phyloP scores from a whole-genome alignment of 148 eudicot species.

The Fallopia convolvulus region DNA sequence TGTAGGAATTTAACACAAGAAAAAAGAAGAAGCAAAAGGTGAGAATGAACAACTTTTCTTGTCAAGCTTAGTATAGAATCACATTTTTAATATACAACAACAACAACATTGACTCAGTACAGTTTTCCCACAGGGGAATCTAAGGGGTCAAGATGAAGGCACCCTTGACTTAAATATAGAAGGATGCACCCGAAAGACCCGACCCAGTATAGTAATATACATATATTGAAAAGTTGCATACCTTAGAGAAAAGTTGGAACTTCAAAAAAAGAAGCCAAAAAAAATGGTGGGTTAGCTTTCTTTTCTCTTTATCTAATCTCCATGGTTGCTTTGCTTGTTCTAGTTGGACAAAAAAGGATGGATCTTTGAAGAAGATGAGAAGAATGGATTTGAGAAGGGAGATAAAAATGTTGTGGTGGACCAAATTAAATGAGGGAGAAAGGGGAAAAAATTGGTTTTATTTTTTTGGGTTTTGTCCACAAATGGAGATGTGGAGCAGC shows the following conservation, averaged over 20 bases:
- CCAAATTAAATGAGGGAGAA: background rate
- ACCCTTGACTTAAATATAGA: too few relatives aligned
- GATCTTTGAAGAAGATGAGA: background rate
- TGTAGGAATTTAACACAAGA: background rate
- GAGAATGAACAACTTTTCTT: background rate
- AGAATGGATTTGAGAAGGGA: background rate
- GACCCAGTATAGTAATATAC: background rate
- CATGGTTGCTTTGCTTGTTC: background rate
- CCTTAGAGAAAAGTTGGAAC: background rate
- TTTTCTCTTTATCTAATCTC: background rate
- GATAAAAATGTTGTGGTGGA: background rate
- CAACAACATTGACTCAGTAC: too few relatives aligned
- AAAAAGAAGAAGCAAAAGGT: background rate
- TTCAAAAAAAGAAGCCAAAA: background rate
- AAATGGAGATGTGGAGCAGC: constrained; percentile 9
- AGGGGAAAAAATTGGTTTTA: background rate
- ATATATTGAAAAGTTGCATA: background rate
- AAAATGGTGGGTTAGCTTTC: background rate
- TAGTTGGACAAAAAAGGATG: background rate
- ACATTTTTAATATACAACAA: too few relatives aligned
- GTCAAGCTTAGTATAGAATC: background rate
- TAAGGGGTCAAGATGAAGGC: too few relatives aligned
- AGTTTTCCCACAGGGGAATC: too few relatives aligned
- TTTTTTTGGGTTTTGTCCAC: background rate
- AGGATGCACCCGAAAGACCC: too few relatives aligned